Evolutionary conservation across 352 stramenopile species (phyloP), one percentile per base, ranked within the genome.

Genomic region (Pythium dissotocum): DNA sequence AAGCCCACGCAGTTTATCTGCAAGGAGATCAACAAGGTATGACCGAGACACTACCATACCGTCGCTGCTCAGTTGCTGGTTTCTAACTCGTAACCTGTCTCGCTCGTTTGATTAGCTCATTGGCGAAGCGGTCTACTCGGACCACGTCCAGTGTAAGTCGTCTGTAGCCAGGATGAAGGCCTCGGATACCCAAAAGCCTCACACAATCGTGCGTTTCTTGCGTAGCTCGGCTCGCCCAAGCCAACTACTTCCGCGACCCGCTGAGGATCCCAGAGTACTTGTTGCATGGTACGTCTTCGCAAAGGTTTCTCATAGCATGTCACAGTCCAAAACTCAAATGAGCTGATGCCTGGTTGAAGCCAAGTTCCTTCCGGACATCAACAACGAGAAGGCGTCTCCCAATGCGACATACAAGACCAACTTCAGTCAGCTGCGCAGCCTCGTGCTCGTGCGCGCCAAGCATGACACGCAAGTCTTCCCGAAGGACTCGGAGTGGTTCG

Each of bases 191-290:
- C 7, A 5, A 6, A 53, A 30, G 18, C 16, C 46, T 53, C 46
- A 53, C 46, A 32, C 5, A 6, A 30, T 53, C n/a, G 10, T 24
- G 21, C 21, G n/a, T 51, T 10, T 53, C 4, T 32, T 30, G 6
- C 32, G 12, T 56, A 94, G 87, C 85, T 30, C 80, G 80, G 42
- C 61, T 95, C 32, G 94, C 95, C 32, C 95, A 98, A 75, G 82
- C 92, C 32, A 97, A 98, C 70, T 98, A 98, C 77, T 98, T 93
- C 70, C 87, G 94, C 26, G 90, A 98, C 72, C 93, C 94, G 12
- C 74, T 82, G 21, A 78, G 79, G 46, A 91, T 94, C 42, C 49
- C 78, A 18, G 78, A 84, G 16, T 97, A 92, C 54, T 68, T 94
- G 14, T 73, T 79, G 10, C 73, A 89, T 53, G 82, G 89, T 93